These are phyloP conservation scores for Polygonum aviculare DNA, from an alignment of 148 eudicot species.

Conservation along the genomic window DNA sequence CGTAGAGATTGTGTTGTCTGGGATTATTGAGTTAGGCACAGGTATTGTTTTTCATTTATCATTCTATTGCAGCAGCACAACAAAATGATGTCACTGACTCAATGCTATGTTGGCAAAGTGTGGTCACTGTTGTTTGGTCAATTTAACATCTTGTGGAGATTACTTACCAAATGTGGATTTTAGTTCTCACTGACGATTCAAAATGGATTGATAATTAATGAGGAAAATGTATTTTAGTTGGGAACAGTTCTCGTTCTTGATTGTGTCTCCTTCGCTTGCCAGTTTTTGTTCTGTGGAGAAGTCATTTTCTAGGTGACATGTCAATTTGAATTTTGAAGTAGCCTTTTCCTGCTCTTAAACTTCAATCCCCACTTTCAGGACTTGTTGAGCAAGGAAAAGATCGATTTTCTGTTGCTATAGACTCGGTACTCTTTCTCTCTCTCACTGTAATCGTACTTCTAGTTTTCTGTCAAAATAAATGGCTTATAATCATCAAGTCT, in stretches of 20 bases:
- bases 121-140: neutral
- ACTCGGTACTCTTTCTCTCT: slow-evolving; percentile 53
- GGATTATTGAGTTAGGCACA: slow-evolving; percentile 50
- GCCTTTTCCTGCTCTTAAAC: neutral
- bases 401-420: slow-evolving; percentile 65
- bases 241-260: neutral
- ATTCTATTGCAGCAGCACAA: neutral
- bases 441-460: neutral
- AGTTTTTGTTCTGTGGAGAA: neutral
- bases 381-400: slow-evolving; percentile 53
- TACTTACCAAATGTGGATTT: neutral
- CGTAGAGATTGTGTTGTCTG: slow-evolving; percentile 38
- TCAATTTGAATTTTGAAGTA: neutral
- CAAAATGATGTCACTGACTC: too few relatives aligned
- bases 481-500: neutral
- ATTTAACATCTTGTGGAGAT: neutral
- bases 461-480: neutral
- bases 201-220: neutral
- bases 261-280: neutral
- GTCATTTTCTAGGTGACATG: neutral
- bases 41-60: slow-evolving; percentile 26
- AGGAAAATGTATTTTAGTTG: neutral
- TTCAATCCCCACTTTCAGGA: slow-evolving; percentile 27
- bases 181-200: neutral
- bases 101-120: neutral